Conservation (phyloP, 352 stramenopile genomes). For the Blastocystis sp. region DNA sequence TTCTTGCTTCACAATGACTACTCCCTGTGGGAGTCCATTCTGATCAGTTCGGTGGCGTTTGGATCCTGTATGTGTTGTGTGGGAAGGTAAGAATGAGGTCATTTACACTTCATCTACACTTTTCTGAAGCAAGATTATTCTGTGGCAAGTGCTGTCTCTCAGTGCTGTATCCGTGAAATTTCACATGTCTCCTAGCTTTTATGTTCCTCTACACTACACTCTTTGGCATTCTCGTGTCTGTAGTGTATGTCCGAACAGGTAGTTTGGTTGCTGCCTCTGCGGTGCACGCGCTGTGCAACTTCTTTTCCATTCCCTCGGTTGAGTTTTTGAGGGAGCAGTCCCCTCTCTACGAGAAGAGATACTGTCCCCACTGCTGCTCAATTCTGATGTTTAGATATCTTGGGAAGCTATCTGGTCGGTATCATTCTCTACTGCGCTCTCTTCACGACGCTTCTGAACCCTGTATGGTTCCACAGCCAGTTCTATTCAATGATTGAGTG, state of each 20-base stretch:
- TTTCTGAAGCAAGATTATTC: background rate
- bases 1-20: constrained; percentile 11
- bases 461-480: background rate
- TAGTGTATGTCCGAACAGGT: constrained; percentile 26
- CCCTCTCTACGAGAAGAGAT: background rate
- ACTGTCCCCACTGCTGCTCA: background rate
- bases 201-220: constrained; percentile 31
- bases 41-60: constrained; percentile 1
- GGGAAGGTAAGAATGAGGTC: no score
- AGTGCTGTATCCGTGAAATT: background rate
- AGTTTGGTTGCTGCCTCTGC: background rate
- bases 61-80: background rate
- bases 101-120: background rate
- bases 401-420: background rate
- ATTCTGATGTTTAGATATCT: background rate
- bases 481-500: constrained; percentile 4
- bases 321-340: background rate
- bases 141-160: background rate
- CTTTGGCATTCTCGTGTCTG: constrained; percentile 21
- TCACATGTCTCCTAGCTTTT: background rate
- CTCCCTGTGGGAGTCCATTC: background rate
- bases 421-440: background rate
- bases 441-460: constrained; percentile 11
- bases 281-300: background rate
- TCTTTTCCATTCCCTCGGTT: constrained; percentile 33